phyloP scores from a whole-genome alignment of 2,329 filamentous ascomycete species.

The Dothidotthia symphoricarpi region DNA sequence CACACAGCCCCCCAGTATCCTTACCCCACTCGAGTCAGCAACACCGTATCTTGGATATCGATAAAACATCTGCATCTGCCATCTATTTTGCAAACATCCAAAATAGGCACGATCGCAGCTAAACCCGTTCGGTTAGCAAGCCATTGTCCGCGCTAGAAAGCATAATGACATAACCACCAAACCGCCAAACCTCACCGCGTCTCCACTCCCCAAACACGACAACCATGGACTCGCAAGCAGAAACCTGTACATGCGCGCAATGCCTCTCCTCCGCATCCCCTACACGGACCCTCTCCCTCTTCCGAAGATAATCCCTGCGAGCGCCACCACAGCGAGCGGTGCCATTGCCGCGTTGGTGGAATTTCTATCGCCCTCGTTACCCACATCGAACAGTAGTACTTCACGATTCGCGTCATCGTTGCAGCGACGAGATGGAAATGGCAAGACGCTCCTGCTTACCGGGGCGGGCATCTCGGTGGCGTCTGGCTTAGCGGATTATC shows the following conservation, averaged over 20 bases:
- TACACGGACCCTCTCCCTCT: constrained; percentile 80
- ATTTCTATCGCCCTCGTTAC: constrained; percentile 62
- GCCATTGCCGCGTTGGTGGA: constrained; percentile 73
- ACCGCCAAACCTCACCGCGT: constrained; percentile 7
- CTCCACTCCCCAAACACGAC: constrained; percentile 4
- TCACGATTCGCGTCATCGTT: background rate
- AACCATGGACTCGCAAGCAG: constrained; percentile 8
- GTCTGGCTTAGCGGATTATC: constrained; percentile 89
- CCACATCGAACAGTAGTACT: constrained; percentile 11
- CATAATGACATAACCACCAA: constrained; percentile 15
- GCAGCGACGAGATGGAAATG: constrained; percentile 32
- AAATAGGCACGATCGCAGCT: too few species aligned
- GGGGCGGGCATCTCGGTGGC: constrained; percentile 93
- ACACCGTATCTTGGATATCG: too few species aligned
- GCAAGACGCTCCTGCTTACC: constrained; percentile 65
- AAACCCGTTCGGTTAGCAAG: too few species aligned
- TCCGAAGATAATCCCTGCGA: constrained; percentile 70
- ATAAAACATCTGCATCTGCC: constrained; percentile 1
- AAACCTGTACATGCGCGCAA: constrained; percentile 33
- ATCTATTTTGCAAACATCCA: background rate
- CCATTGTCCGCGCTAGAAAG: background rate
- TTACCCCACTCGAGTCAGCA: background rate
- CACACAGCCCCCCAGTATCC: constrained; percentile 10
- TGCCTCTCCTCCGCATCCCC: constrained; percentile 80
- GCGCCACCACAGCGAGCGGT: constrained; percentile 66